Conservation (phyloP, 257 asterid species). For the Fraxinus cuspidata region DNA sequence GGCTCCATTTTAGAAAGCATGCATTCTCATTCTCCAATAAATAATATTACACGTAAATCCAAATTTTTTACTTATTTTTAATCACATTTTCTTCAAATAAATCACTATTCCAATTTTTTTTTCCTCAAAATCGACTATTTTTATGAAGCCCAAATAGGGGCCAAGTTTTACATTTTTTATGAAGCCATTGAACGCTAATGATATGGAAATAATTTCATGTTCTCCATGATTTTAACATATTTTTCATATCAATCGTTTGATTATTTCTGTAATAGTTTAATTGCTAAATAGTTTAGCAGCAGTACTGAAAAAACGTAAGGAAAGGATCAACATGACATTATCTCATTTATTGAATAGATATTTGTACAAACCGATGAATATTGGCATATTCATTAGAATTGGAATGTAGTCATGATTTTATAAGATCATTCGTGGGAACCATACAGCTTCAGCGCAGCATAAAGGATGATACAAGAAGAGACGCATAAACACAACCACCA, state of each 20-base stretch:
- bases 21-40: too few species aligned
- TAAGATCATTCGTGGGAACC: constrained; percentile 35
- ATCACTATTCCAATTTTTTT: too few species aligned
- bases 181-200: neutral
- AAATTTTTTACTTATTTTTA: too few species aligned
- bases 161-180: too few species aligned
- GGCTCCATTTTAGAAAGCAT: too few species aligned
- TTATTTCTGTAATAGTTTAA: too few species aligned
- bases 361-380: neutral
- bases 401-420: neutral
- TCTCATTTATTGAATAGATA: constrained; percentile 12
- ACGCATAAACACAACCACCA: constrained; percentile 58
- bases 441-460: constrained; percentile 56
- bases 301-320: neutral
- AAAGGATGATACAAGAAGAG: constrained; percentile 55
- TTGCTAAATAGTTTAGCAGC: neutral
- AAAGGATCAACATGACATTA: neutral
- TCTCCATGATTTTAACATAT: too few species aligned
- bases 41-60: too few species aligned
- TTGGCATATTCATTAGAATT: neutral
- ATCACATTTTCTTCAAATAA: too few species aligned
- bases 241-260: neutral
- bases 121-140: too few species aligned
- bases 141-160: too few species aligned
- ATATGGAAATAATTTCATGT: too few species aligned